Evolutionary conservation across 176 grass and related monocot species (phyloP).

Genomic region (Oryza glaberrima): DNA sequence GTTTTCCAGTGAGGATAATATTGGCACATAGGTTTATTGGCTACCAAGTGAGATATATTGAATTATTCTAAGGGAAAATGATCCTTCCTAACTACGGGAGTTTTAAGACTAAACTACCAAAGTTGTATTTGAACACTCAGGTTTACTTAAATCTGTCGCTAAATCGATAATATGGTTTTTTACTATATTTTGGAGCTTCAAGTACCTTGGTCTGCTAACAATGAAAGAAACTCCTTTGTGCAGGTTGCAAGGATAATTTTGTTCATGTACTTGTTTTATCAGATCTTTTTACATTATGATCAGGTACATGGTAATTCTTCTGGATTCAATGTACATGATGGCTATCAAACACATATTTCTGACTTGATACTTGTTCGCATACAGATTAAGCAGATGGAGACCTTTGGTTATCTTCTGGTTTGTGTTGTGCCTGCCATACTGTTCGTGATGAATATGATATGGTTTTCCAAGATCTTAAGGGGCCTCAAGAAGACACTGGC

Average conservation of each 20-base stretch:
- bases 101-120: slow-evolving; percentile 1
- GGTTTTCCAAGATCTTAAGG: slow-evolving; percentile 95
- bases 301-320: slow-evolving; percentile 52
- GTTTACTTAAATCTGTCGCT: not conserved
- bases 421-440: slow-evolving; percentile 59
- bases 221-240: slow-evolving; percentile 39
- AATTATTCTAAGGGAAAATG: not conserved
- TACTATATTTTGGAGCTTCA: slow-evolving; percentile 1
- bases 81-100: not conserved
- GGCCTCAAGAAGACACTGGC: slow-evolving; percentile 84
- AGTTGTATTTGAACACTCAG: not conserved
- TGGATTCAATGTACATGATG: slow-evolving; percentile 12
- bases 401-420: slow-evolving; percentile 66
- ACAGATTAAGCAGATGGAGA: slow-evolving; percentile 81
- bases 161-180: slow-evolving; percentile 4
- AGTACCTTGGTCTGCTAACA: slow-evolving; percentile 8
- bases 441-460: slow-evolving; percentile 81
- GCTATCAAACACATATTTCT: slow-evolving; percentile 23
- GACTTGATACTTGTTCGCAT: slow-evolving; percentile 7
- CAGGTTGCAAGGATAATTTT: slow-evolving; percentile 84
- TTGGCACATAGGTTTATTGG: not conserved
- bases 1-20: slow-evolving; percentile 6
- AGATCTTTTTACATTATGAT: slow-evolving; percentile 76
- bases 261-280: slow-evolving; percentile 92
- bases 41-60: not conserved